Percentiles rank a stretch among this genome's conserved stretches.
phyloP scores from a whole-genome alignment of 2,329 filamentous ascomycete genomes.

The Aspergillus caelatus region DNA sequence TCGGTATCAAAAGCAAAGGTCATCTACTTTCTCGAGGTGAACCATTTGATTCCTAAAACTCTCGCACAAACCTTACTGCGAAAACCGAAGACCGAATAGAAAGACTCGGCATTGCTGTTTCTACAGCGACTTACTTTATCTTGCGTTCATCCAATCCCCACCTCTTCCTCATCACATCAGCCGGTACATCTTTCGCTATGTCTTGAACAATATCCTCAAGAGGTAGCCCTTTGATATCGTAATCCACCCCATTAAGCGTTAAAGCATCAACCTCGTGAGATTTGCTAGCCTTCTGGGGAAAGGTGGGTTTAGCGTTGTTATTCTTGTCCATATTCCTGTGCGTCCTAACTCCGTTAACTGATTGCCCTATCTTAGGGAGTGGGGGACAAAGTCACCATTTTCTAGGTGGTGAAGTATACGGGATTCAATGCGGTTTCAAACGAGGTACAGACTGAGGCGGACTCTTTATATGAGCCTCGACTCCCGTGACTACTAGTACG shows the following conservation, averaged over 20 bases:
- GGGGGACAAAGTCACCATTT: not conserved
- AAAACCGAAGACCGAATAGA: too few species aligned
- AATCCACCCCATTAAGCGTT: not conserved
- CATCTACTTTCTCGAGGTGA: too few species aligned
- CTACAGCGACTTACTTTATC: not conserved
- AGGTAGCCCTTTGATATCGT: not conserved
- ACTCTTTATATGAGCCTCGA: not conserved
- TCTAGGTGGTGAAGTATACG: not conserved
- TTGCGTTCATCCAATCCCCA: not conserved
- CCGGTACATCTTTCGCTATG: not conserved
- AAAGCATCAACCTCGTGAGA: not conserved
- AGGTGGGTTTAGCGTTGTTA: not conserved
- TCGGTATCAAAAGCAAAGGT: too few species aligned
- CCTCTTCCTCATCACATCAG: not conserved
- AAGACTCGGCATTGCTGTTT: too few species aligned
- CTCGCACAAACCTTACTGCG: too few species aligned
- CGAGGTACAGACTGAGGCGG: not conserved
- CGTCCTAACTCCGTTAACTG: not conserved
- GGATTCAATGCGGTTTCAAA: not conserved
- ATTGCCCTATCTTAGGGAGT: not conserved
- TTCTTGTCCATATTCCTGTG: not conserved
- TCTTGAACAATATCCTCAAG: not conserved
- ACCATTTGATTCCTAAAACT: too few species aligned
- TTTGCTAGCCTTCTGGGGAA: not conserved
- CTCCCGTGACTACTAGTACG: not conserved